phyloP scores from a whole-genome alignment of 441 rosid genomes.

The Eutrema salsugineum region DNA sequence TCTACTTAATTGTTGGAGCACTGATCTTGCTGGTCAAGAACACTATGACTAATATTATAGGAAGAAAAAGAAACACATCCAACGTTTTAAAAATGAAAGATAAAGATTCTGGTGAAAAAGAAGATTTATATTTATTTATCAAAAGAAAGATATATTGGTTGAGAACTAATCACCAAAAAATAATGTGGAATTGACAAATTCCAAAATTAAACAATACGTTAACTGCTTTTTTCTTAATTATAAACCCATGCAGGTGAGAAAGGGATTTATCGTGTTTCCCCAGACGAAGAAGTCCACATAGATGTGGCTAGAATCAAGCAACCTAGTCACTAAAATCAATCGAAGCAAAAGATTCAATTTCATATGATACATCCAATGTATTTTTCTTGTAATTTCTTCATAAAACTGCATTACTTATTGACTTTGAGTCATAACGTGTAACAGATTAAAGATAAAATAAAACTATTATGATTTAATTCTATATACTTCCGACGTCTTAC shows the following conservation, averaged over 20 bases:
- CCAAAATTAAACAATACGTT: neutral
- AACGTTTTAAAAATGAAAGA: neutral
- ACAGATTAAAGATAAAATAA: too few species aligned
- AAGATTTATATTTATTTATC: neutral
- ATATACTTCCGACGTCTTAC: neutral
- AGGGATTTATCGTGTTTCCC: neutral
- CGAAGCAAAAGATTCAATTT: too few species aligned
- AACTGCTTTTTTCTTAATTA: neutral
- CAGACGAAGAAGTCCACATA: neutral
- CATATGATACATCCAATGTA: too few species aligned
- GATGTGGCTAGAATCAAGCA: too few species aligned
- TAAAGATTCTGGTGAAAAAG: neutral
- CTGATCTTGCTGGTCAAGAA: too few species aligned
- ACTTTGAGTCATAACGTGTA: too few species aligned
- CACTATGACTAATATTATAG: neutral
- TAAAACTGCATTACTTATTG: too few species aligned
- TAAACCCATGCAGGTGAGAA: conserved; percentile 6
- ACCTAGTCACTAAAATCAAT: too few species aligned
- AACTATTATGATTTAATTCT: too few species aligned
- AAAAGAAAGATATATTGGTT: neutral
- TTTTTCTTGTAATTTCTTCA: too few species aligned
- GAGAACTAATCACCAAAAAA: neutral
- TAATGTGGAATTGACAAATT: neutral
- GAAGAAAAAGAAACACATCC: neutral
- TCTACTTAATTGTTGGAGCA: neutral